A percentile compares a stretch with the other conserved stretches of the same genome.
phyloP scores from a whole-genome alignment of 129 eudicot species.

The Ambrosia artemisiifolia region DNA sequence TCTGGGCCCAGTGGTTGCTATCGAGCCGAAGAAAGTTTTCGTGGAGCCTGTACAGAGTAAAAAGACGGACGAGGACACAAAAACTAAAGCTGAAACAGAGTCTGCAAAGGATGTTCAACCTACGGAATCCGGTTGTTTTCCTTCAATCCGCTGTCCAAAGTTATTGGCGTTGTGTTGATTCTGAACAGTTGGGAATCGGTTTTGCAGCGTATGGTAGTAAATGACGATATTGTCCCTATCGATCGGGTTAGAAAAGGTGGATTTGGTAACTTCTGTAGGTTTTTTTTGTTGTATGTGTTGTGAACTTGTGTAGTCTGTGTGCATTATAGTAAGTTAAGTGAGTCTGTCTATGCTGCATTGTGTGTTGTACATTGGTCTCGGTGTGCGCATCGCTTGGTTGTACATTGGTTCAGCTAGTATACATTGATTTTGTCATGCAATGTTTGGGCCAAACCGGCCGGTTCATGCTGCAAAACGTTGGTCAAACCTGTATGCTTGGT shows the following conservation, averaged over 20 bases:
- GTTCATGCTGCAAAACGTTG: background rate
- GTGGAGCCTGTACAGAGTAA: slow-evolving; percentile 8
- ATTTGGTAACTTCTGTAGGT: background rate
- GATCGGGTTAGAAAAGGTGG: slow-evolving; percentile 4
- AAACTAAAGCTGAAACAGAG: slow-evolving; percentile 34
- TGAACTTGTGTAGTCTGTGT: slow-evolving; percentile 24
- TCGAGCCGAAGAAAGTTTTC: slow-evolving; percentile 27
- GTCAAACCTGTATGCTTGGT: slow-evolving; percentile 1
- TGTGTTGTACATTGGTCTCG: slow-evolving; percentile 16
- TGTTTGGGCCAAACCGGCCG: background rate
- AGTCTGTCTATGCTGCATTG: background rate
- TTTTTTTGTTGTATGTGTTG: slow-evolving; percentile 4
- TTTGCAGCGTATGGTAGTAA: slow-evolving; percentile 23
- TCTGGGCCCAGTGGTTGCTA: slow-evolving; percentile 14
- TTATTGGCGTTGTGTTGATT: slow-evolving; percentile 41
- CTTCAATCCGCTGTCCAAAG: slow-evolving; percentile 40
- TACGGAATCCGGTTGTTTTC: slow-evolving; percentile 38
- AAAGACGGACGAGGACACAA: slow-evolving; percentile 26
- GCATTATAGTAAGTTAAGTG: slow-evolving; percentile 26
- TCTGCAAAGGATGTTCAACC: slow-evolving; percentile 18
- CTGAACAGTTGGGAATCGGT: background rate
- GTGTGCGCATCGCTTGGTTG: slow-evolving; percentile 8
- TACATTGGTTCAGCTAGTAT: slow-evolving; percentile 1
- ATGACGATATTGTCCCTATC: slow-evolving; percentile 12
- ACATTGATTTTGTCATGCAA: background rate